A percentile compares a stretch with the other conserved stretches of the same genome.
phyloP scores from a whole-genome alignment of 805 yeast genomes.

The Candida jianshihensis region DNA sequence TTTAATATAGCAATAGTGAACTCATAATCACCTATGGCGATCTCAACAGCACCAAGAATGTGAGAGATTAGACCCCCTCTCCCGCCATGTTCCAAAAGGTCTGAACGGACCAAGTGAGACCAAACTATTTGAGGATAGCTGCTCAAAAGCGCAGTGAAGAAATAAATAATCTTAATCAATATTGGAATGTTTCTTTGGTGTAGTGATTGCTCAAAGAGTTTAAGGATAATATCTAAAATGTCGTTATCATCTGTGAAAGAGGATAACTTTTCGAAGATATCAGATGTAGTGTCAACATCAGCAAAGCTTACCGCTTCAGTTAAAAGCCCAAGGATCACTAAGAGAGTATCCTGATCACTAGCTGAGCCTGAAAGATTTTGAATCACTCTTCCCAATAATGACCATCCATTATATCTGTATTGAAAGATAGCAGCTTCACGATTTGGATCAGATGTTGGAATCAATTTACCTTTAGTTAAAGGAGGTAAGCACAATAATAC shows the following conservation, averaged over 20 bases:
- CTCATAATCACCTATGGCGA: constrained; percentile 56
- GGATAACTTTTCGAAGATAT: constrained; percentile 27
- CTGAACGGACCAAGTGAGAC: constrained; percentile 67
- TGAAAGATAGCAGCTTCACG: constrained; percentile 53
- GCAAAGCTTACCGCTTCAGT: constrained; percentile 37
- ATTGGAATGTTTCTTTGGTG: constrained; percentile 44
- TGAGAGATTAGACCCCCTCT: constrained; percentile 58
- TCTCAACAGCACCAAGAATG: constrained; percentile 66
- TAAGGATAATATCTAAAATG: constrained; percentile 53
- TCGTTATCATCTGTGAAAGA: constrained; percentile 50
- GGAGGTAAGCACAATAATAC: constrained; percentile 38
- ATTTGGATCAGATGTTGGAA: constrained; percentile 41
- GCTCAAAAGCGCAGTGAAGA: constrained; percentile 41
- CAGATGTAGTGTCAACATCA: constrained; percentile 33
- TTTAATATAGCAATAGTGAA: constrained; percentile 58
- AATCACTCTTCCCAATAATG: constrained; percentile 69
- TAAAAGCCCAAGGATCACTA: constrained; percentile 45
- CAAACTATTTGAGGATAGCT: constrained; percentile 64
- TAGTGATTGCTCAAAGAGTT: constrained; percentile 62
- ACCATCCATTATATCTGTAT: constrained; percentile 80
- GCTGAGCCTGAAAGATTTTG: constrained; percentile 43
- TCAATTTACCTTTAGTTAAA: constrained; percentile 65
- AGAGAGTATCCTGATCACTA: constrained; percentile 33
- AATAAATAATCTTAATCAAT: constrained; percentile 38
- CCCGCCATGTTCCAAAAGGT: constrained; percentile 52